Evolutionary conservation across 257 asterid genomes (phyloP).

Genomic region (Scutellaria galericulata): DNA sequence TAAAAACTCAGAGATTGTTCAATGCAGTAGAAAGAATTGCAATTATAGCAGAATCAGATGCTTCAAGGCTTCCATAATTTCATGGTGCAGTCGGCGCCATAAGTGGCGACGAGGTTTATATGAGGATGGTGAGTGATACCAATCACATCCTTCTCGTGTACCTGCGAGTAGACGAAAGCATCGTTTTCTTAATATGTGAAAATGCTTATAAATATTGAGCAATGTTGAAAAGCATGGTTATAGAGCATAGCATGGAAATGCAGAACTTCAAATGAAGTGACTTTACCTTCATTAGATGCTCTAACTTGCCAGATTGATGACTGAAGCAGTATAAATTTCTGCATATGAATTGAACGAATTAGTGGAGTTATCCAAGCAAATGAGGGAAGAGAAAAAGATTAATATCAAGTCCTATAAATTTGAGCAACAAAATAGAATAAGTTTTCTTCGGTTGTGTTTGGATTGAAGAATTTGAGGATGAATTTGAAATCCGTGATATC

Average conservation of each 20-base stretch:
- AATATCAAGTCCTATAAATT: background rate
- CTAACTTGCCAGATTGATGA: conserved; percentile 89
- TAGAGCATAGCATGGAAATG: conserved; percentile 11
- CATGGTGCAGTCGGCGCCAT: conserved; percentile 83
- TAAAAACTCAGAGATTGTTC: background rate
- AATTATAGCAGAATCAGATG: background rate
- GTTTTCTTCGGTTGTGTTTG: too few species aligned
- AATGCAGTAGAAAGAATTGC: background rate
- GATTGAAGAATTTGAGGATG: too few species aligned
- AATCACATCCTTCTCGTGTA: conserved; percentile 93
- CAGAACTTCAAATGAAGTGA: conserved; percentile 16
- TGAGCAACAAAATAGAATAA: too few species aligned
- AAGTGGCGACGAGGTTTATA: conserved; percentile 82
- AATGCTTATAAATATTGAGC: too few species aligned
- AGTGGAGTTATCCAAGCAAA: conserved; percentile 8
- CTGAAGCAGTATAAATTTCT: conserved; percentile 95
- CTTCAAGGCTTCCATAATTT: conserved; percentile 88
- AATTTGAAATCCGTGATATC: too few species aligned
- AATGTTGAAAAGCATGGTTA: background rate
- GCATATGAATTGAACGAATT: conserved; percentile 35
- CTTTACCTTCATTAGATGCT: conserved; percentile 95
- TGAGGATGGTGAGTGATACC: conserved; percentile 97
- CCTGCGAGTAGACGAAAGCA: conserved; percentile 48
- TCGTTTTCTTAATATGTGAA: background rate
- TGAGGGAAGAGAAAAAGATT: background rate